A percentile compares a stretch with the other conserved stretches of the same genome.
These are phyloP conservation scores for Plasmodium ovale DNA, from an alignment of 169 alveolate genomes.

Conservation along the genomic window DNA sequence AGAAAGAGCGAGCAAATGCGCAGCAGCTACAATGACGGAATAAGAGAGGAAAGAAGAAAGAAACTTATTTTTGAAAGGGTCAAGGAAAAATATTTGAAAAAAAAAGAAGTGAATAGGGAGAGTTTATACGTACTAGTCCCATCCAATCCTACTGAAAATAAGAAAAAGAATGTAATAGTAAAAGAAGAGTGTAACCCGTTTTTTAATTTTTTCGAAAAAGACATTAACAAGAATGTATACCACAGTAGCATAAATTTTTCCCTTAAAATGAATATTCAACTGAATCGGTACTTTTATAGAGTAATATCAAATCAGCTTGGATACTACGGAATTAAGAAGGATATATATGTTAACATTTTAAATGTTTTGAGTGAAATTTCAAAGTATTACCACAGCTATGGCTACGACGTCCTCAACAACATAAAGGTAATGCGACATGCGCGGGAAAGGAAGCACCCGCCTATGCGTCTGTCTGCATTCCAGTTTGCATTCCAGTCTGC, in stretches of 20 bases:
- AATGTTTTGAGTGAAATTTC: conserved; percentile 55
- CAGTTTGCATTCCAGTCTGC: not conserved
- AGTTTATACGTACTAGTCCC: not conserved
- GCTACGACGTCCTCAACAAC: conserved; percentile 40
- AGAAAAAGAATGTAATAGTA: conserved; percentile 7
- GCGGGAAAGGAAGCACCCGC: not conserved
- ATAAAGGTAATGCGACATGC: conserved; percentile 31
- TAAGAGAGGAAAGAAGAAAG: conserved; percentile 45
- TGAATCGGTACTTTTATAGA: conserved; percentile 61
- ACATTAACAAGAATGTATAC: conserved; percentile 49
- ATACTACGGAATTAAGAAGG: conserved; percentile 43
- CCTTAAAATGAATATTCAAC: conserved; percentile 45
- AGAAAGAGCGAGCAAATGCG: conserved; percentile 58
- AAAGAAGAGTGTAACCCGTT: conserved; percentile 63
- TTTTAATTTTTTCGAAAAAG: conserved; percentile 62
- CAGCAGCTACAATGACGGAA: conserved; percentile 17
- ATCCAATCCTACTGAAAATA: not conserved
- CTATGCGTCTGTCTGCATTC: not conserved
- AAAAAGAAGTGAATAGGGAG: not conserved
- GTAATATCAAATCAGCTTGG: conserved; percentile 41
- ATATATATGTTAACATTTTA: conserved; percentile 17
- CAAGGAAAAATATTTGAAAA: conserved; percentile 37
- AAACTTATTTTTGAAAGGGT: conserved; percentile 32
- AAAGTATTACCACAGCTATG: conserved; percentile 57
- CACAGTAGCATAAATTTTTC: conserved; percentile 62